phyloP scores from a whole-genome alignment of 78 protist species.

The Planoprotostelium fungivorum region DNA sequence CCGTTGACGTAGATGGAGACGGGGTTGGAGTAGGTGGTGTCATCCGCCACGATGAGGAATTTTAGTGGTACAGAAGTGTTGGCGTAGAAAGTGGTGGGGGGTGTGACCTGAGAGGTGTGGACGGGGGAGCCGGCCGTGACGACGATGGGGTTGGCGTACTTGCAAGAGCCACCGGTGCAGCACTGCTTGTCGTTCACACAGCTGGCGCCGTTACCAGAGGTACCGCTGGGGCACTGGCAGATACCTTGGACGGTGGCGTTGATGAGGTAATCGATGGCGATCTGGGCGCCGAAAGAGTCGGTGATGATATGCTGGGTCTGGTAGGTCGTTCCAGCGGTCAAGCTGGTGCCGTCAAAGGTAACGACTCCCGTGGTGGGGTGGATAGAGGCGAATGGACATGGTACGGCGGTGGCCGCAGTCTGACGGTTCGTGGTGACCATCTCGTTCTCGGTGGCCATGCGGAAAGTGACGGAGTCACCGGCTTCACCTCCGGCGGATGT shows the following conservation, averaged over 20 bases:
- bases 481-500: constrained; percentile 4
- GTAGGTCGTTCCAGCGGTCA: background rate
- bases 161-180: background rate
- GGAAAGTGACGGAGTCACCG: background rate
- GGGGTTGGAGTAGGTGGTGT: background rate
- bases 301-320: constrained; percentile 20
- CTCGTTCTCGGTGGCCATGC: background rate
- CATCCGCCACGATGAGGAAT: background rate
- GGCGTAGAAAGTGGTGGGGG: too few relatives aligned
- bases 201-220: background rate
- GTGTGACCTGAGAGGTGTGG: background rate
- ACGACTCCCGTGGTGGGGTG: constrained; percentile 1
- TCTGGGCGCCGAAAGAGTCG: background rate
- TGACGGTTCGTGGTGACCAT: background rate
- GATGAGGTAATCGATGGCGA: constrained; percentile 38
- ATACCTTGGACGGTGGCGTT: constrained; percentile 11
- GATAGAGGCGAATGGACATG: constrained; percentile 1
- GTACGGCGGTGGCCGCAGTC: background rate
- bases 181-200: constrained; percentile 9
- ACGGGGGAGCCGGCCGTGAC: background rate
- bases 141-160: background rate
- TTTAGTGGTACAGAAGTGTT: too few relatives aligned
- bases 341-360: constrained; percentile 19
- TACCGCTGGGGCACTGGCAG: background rate
- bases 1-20: background rate